phyloP scores from a whole-genome alignment of 1,284 basidiomycete species.

The Apiotrichum porosum region DNA sequence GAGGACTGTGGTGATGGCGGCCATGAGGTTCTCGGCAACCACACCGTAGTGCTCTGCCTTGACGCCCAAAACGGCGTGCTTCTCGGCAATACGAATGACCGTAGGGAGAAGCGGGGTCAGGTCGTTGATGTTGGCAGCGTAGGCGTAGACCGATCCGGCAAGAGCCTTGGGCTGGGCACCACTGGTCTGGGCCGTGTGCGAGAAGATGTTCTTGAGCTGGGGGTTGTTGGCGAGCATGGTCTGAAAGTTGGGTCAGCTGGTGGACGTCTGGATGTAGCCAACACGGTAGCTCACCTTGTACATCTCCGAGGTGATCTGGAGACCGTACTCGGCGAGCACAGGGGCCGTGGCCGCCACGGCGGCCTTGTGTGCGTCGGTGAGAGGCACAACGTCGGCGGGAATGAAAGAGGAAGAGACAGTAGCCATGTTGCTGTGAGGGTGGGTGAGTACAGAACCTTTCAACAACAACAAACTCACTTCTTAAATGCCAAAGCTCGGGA shows the following conservation, averaged over 20 bases:
- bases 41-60: constrained; percentile 34
- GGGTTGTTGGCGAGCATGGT: constrained; percentile 33
- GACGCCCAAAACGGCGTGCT: constrained; percentile 37
- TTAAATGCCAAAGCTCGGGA: not conserved
- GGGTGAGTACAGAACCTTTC: too few species aligned
- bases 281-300: constrained; percentile 24
- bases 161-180: constrained; percentile 32
- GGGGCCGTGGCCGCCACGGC: constrained; percentile 35
- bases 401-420: constrained; percentile 1
- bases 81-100: constrained; percentile 37
- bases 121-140: constrained; percentile 40
- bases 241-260: not conserved
- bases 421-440: constrained; percentile 3
- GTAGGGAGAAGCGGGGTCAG: constrained; percentile 31
- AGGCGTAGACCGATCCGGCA: constrained; percentile 34
- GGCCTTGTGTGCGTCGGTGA: constrained; percentile 30
- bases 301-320: constrained; percentile 33
- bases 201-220: constrained; percentile 34
- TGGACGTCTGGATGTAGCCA: too few species aligned
- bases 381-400: constrained; percentile 18
- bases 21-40: constrained; percentile 34
- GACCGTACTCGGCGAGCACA: constrained; percentile 32
- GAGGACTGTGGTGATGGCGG: constrained; percentile 31
- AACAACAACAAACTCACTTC: not conserved
- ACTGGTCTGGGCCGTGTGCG: constrained; percentile 23